Evolutionary conservation across 2,329 filamentous ascomycete genomes (phyloP), one percentile per base, ranked within the genome.

Genomic region (Botrytis medusae): DNA sequence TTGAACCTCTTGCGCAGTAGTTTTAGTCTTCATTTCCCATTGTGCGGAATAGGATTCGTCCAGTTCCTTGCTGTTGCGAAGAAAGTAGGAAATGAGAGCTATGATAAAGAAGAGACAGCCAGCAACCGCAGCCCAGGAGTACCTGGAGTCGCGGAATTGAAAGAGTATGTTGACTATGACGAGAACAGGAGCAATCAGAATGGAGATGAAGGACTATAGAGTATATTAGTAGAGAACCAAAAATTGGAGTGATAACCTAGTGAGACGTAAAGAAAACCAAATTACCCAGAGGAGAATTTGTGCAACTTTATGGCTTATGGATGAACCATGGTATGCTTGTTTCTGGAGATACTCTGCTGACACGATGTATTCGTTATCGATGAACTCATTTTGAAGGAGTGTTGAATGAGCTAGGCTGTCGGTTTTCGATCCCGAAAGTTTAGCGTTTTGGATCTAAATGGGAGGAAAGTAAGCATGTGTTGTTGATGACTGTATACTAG

Each of bases 291-390:
- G 64, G 10, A 67, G 64, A 29, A 40, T 20, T 10, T 54, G 46
- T 34, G 64, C 64, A 54, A 40, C 51, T 10, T 67, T 51, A 29
- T 67, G 25, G 16, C 64, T 54, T 22, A 67, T 67, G 14, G 46
- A 67, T 67, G 64, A 67, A 54, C 46, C 46, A 20, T 40, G 64
- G n/a, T 67, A 67, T 2, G 46, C 46, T n/a, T 67, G 25, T 29
- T 67, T 25, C 34, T 40, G 46, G 3, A 67, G 46, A 54, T 67
- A 67, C n/a, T 67, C 64, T 10, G 32, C 25, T 22, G 46, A 67
- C 6, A 67, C 34, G 20, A n/a, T 10, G 37, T 67, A 67, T 54
- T 54, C 46, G 8, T 67, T 67, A 0, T 67, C 46, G 34, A 29
- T 29, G 16, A 12, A 40, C 1, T 18, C 9, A 20, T 54, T 6